Base-by-base conservation (phyloP, 2,329 filamentous ascomycete species). In the Penicillium sp. region DNA sequence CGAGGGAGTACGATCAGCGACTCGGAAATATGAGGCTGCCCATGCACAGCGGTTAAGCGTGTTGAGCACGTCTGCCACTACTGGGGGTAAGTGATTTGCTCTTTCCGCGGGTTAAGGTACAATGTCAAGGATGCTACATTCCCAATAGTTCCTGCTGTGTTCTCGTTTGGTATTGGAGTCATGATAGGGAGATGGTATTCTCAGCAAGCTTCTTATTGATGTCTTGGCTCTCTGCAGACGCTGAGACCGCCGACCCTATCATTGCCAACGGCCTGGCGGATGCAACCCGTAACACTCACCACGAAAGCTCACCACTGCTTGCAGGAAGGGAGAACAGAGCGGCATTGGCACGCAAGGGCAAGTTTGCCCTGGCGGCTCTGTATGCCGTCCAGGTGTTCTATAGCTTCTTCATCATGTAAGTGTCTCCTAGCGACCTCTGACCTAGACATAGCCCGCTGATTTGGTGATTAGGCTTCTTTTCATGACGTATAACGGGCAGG, bases 401-500 rank as follows among this genome's bases (percentile, higher is more conserved):
- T 75, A 95, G 92, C 45, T 97, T 99, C 69, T 97, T 99, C 82
- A 92, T 99, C 72, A 99, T 99, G 94, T 97, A 73, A 86, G 93
- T 86, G 29, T 9, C 44, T 51, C 21, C 31, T 2, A 7, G 13
- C 6, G 37, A 46, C 9, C 3, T 25, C 6, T 16, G 29, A 31
- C 44, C 10, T 39, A 18, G 31, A 32, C 23, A 34, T 48, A 23
- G 12, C 18, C 46, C 39, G 37, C 46, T 54, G n/a, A 54, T n/a
- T 31, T 45, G 18, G 34, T 45, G 35, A 32, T 55, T 56, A 97
- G 93, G 94, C 81, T 99, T 58, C 77, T 99, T 23, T 99, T 99
- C 76, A 99, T 99, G 94, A 99, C 94, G n/a, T 99, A 99, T 77
- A 99, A 99, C 68, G 94, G 94, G 54, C 96, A 90, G 87, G 86